These are phyloP conservation scores for Trichomonascaceae sp. DNA, from an alignment of 1,139 yeast genomes.

Conservation along the genomic window DNA sequence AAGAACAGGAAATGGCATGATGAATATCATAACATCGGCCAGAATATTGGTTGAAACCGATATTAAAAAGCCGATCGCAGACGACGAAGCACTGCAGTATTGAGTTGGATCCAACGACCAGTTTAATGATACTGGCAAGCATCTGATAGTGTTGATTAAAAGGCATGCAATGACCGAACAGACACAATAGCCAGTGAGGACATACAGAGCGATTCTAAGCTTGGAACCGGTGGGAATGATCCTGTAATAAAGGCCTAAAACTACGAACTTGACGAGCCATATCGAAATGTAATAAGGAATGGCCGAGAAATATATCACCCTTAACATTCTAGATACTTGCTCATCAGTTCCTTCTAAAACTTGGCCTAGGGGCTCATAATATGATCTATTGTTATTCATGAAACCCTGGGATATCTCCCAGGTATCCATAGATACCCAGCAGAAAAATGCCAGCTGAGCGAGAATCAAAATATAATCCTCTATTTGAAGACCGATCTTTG, in stretches of 20 bases:
- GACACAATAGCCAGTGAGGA: slow-evolving; percentile 17
- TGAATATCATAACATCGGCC: slow-evolving; percentile 26
- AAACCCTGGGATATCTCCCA: slow-evolving; percentile 24
- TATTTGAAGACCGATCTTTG: slow-evolving; percentile 24
- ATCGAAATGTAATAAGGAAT: slow-evolving; percentile 27
- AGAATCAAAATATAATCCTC: slow-evolving; percentile 25
- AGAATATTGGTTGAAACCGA: slow-evolving; percentile 26
- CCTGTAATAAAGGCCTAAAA: slow-evolving; percentile 27
- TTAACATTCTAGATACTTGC: slow-evolving; percentile 20
- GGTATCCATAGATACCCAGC: slow-evolving; percentile 28
- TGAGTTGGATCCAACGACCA: slow-evolving; percentile 23
- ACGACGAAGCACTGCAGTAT: slow-evolving; percentile 28
- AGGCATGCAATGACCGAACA: slow-evolving; percentile 20
- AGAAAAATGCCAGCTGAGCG: slow-evolving; percentile 25
- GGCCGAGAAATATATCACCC: slow-evolving; percentile 27
- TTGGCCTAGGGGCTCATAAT: slow-evolving; percentile 20
- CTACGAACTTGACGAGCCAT: slow-evolving; percentile 29
- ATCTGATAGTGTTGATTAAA: slow-evolving; percentile 24
- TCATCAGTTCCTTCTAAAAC: slow-evolving; percentile 19
- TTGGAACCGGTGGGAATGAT: slow-evolving; percentile 25
- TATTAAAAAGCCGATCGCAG: slow-evolving; percentile 25
- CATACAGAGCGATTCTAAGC: slow-evolving; percentile 21
- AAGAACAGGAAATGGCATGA: slow-evolving; percentile 28
- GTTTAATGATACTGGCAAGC: slow-evolving; percentile 27
- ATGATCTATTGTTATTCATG: slow-evolving; percentile 26